Base-by-base conservation (phyloP, 306 rosid species). In the Pyrus pyrifolia region DNA sequence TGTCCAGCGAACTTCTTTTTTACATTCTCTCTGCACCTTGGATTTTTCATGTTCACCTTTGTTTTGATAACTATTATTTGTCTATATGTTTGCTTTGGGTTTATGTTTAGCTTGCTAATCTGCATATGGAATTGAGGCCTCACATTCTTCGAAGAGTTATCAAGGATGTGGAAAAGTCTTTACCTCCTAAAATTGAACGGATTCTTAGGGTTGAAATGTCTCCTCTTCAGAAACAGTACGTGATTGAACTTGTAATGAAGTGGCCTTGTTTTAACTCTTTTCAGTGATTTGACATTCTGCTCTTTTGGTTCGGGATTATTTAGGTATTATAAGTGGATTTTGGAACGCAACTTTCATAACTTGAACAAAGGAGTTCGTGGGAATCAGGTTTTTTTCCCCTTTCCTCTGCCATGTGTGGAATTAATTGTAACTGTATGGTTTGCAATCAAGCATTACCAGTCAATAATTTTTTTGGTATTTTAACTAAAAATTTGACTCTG, bases 311-410 rank as follows among this genome's bases (percentile, higher is more conserved):
- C 57, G 79, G 63, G 67, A 81, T 83, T 59, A 19, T 79, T 70
- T 82, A 96, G 99, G 93, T 96, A 96, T 85, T 96, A 96, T 80
- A 96, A 96, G 84, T 96, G 99, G 99, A 96, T 96, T 82, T 91
- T 96, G 93, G 99, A 96, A 79, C 99, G 99, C 67, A 96, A 96
- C 89, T 96, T 96, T 74, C 97, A 89, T 76, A 96, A 96, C 75
- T 86, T 96, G 83, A 96, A 96, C 93, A 96, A 93, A 88, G 99
- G 99, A 81, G 99, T 96, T 84, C 99, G 99, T 68, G 99, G 99
- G 81, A 96, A 96, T 89, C 99, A 96, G 99, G 99, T 95, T 52
- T 25, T 63, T 29, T 30, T 3, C 4, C 68, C 21, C 45, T 17
- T 19, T 63, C 67, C 40, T 62, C 35, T 67, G 58, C 55, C 66